Percentiles rank a stretch among this genome's conserved stretches.
These are phyloP conservation scores for Mycena citricolor DNA, from an alignment of 1,284 basidiomycete genomes.

Conservation along the genomic window DNA sequence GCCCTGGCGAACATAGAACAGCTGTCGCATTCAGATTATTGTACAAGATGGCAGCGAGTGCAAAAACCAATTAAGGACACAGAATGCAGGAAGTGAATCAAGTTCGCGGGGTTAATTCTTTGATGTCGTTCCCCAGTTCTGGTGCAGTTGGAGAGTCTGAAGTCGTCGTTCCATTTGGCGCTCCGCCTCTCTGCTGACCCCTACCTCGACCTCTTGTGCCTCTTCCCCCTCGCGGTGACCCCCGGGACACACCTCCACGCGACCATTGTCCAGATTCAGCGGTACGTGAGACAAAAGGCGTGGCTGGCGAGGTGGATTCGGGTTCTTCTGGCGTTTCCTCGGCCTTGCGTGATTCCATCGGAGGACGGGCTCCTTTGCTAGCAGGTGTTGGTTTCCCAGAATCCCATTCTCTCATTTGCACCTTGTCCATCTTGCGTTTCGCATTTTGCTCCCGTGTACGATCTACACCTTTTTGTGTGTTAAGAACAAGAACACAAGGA, in stretches of 20 bases:
- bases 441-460: slow-evolving; percentile 73
- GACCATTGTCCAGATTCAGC: slow-evolving; percentile 27
- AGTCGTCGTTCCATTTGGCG: slow-evolving; percentile 13
- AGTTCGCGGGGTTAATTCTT: slow-evolving; percentile 10
- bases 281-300: slow-evolving; percentile 6
- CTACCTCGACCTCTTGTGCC: slow-evolving; percentile 38
- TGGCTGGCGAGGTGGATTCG: slow-evolving; percentile 11
- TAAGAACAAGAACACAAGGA: slow-evolving; percentile 27
- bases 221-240: slow-evolving; percentile 31
- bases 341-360: slow-evolving; percentile 5
- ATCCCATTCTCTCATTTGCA: slow-evolving; percentile 78
- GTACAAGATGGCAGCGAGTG: slow-evolving; percentile 9
- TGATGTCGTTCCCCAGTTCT: no score
- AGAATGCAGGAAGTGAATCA: slow-evolving; percentile 4
- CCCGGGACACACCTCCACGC: slow-evolving; percentile 32
- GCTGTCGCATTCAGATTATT: no score
- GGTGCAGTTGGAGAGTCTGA: slow-evolving; percentile 3
- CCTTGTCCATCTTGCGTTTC: slow-evolving; percentile 74
- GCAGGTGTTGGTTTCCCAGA: slow-evolving; percentile 56
- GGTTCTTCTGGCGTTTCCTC: slow-evolving; percentile 19
- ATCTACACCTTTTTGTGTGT: slow-evolving; percentile 45
- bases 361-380: slow-evolving; percentile 3
- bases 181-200: slow-evolving; percentile 29
- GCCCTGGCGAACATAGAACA: no score
- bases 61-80: no score